Conservation (phyloP, 129 eudicot genomes). For the Centrapalus pauciflorus region DNA sequence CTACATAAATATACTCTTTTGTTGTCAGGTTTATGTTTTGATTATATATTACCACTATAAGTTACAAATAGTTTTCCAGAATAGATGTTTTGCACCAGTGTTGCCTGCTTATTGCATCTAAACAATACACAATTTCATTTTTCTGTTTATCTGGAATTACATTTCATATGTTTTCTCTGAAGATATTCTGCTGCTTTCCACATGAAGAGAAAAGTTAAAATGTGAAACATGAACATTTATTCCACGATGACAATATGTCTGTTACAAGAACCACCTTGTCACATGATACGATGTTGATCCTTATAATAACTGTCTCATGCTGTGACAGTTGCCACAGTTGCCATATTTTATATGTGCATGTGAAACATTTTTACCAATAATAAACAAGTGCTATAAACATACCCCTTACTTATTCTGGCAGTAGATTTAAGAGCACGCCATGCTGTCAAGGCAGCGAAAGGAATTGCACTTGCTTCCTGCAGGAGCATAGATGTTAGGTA, state of each 20-base stretch:
- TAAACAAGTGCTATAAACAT: slow-evolving; percentile 27
- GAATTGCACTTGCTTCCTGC: slow-evolving; percentile 96
- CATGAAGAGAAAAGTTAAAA: neutral
- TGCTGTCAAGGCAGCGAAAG: slow-evolving; percentile 96
- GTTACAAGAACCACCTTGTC: neutral
- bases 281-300: neutral
- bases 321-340: too few species aligned
- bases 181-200: neutral
- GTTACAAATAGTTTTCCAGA: neutral
- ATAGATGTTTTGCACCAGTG: too few species aligned
- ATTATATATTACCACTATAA: neutral
- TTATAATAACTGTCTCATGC: too few species aligned
- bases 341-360: neutral
- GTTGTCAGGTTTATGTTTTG: neutral
- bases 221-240: neutral
- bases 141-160: neutral
- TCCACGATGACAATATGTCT: neutral
- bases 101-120: slow-evolving; percentile 5
- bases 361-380: neutral
- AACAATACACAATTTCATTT: neutral
- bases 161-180: too few species aligned
- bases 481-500: slow-evolving; percentile 6
- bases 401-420: slow-evolving; percentile 84
- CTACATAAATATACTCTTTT: neutral
- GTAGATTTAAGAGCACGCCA: slow-evolving; percentile 95